Evolutionary conservation across 805 yeast species (phyloP), one percentile per base, ranked within the genome.

Genomic region (Ogataea parapolymorpha): DNA sequence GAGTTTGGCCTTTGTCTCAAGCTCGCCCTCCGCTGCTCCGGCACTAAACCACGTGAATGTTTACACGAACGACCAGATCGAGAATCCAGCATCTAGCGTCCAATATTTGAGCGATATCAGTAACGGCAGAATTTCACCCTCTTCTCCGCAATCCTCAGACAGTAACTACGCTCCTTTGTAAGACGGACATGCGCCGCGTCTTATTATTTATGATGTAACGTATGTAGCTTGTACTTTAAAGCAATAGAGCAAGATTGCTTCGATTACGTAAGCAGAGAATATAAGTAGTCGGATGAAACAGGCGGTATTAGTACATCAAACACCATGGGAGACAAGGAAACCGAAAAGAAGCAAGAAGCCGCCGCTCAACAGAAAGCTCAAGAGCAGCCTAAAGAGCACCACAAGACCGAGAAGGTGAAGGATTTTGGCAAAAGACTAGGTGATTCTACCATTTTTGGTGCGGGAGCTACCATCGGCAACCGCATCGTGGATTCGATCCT

Each of bases 391-490:
- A 42, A 54, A 38, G 45, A 50, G 17, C 58, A 58, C n/a, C 58
- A 58, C 13, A 65, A 62, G 24, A 51, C 65, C 32, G 47, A 50
- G 11, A 41, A 42, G n/a, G 50, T 77, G 43, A 75, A 75, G 61
- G 81, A 74, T 55, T 77, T 86, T 51, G 95, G 95, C 18, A 73
- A 85, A 48, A 83, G 86, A 63, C 67, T 90, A 44, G 96, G 95
- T 45, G 80, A 88, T 51, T 95, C 97, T n/a, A 90, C 95, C 26
- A 78, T 90, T 35, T 91, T 88, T 51, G 97, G 97, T 64, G 96
- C 95, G 8, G 98, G 98, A 70, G 95, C 97, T 28, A 82, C 96
- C 1, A 71, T 90, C 40, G 98, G 98, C 57, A 74, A 86, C 32
- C 88, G 85, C 55, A 54, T 91, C 37, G 86, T 90, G 29, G 79